These are phyloP conservation scores for Crithidia bombi DNA, from an alignment of 208 protist species.

Conservation along the genomic window DNA sequence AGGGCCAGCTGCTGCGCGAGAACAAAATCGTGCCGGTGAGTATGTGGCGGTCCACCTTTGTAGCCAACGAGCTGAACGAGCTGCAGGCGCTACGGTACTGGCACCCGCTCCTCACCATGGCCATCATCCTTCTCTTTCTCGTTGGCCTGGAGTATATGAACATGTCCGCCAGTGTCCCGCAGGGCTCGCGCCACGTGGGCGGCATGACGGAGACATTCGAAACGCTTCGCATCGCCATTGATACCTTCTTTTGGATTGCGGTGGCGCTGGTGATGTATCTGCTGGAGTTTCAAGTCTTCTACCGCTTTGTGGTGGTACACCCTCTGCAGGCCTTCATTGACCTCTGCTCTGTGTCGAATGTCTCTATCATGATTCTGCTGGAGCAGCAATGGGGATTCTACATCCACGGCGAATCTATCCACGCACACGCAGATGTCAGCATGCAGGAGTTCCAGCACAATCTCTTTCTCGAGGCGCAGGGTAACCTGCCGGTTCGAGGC, in stretches of 20 bases:
- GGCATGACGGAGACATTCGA: slow-evolving; percentile 42
- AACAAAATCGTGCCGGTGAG: slow-evolving; percentile 84
- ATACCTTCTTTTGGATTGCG: slow-evolving; percentile 79
- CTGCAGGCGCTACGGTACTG: slow-evolving; percentile 77
- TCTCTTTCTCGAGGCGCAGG: slow-evolving; percentile 77
- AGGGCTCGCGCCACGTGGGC: slow-evolving; percentile 30
- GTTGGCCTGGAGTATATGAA: slow-evolving; percentile 54
- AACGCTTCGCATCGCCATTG: slow-evolving; percentile 70
- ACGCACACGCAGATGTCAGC: slow-evolving; percentile 85
- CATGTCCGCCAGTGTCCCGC: slow-evolving; percentile 52
- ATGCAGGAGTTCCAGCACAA: slow-evolving; percentile 91
- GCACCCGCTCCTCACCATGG: slow-evolving; percentile 75
- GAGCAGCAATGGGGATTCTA: slow-evolving; percentile 90
- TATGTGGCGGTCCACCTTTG: slow-evolving; percentile 88
- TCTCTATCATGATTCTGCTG: slow-evolving; percentile 86
- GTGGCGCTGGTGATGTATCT: slow-evolving; percentile 72
- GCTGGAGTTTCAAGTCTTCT: slow-evolving; percentile 81
- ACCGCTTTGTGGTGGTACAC: slow-evolving; percentile 85
- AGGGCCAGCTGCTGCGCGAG: slow-evolving; percentile 84
- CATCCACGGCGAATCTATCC: slow-evolving; percentile 91
- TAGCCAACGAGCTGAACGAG: slow-evolving; percentile 85
- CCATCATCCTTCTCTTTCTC: slow-evolving; percentile 77
- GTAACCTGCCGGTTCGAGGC: slow-evolving; percentile 81
- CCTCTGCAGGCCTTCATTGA: slow-evolving; percentile 89
- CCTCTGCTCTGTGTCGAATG: slow-evolving; percentile 91